Base-by-base conservation (phyloP, 805 yeast species). In the Saturnispora kantuleensis region DNA sequence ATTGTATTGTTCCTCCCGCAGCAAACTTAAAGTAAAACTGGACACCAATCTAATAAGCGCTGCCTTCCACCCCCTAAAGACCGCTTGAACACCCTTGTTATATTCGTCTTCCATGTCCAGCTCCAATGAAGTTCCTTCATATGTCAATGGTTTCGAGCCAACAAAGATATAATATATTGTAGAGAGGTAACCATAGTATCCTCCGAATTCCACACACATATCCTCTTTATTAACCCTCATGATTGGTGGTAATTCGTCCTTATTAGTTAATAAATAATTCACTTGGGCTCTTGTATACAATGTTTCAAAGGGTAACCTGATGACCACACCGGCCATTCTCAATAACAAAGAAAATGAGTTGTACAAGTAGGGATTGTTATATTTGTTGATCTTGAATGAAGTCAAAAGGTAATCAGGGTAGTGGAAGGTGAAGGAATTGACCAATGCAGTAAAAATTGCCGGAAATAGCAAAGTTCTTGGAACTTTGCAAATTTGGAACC, bases 31-130 rank as follows among this genome's bases (percentile, higher is more conserved):
- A 2, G 95, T 89, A 83, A 94, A 90, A 42, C 81, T 80, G 10
- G 95, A 93, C 40, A 84, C 61, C 3, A 85, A 74, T 49, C 90
- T 86, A 47, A 87, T 61, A 10, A 84, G 69, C 28, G 95, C 94
- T 35, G 87, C 79, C 59, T 86, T 76, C 97, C 97, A 90, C 32
- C 97, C 98, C 52, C 90, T 74, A 71, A 85, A 89, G 21, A 81
- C 60, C 1, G 70, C 74, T 35, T 73, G 72, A 51, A 70, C 50
- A 1, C 79, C 73, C 39, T 69, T 62, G 31, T 71, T 67, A 8
- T 69, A 60, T 33, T 74, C 64, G 16, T 17, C 34, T 29, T 59
- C 69, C 35, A 60, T 55, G 17, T 58, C 59, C 31, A 56, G 47
- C 38, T 61, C 64, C 30, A 59, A 49, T 9, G 50, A 46, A 28